Conservation (phyloP, 139 green algal species). For the Pseudopediastrum boryanum region DNA sequence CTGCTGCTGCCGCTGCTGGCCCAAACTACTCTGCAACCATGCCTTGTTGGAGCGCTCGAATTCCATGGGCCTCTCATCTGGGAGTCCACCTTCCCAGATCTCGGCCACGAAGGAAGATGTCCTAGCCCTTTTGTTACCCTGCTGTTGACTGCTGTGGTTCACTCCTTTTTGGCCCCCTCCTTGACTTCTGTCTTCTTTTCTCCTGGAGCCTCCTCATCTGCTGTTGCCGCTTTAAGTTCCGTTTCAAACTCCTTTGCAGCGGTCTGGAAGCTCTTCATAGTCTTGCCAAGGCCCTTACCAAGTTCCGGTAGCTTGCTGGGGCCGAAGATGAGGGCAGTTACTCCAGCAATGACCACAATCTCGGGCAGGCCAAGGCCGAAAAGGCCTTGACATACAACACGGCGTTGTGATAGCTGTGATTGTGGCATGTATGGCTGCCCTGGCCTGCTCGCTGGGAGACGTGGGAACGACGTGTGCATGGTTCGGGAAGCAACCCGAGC, state of each 20-base stretch:
- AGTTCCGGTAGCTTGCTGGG: slow-evolving; percentile 95
- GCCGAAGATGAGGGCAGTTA: slow-evolving; percentile 86
- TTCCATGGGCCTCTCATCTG: too few species aligned
- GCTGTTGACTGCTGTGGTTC: too few species aligned
- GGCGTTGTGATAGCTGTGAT: slow-evolving; percentile 20
- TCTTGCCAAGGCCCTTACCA: slow-evolving; percentile 92
- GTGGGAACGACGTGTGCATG: too few species aligned
- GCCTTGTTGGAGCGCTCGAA: too few species aligned
- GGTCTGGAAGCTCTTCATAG: slow-evolving; percentile 91
- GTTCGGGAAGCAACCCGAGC: too few species aligned
- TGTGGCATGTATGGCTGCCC: background rate
- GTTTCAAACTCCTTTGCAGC: slow-evolving; percentile 85
- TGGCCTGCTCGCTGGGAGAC: too few species aligned
- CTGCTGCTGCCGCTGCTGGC: too few species aligned
- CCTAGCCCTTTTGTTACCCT: too few species aligned
- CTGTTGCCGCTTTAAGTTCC: slow-evolving; percentile 64
- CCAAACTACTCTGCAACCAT: too few species aligned
- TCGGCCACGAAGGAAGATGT: too few species aligned
- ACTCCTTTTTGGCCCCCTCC: slow-evolving; percentile 16
- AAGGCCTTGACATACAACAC: slow-evolving; percentile 63
- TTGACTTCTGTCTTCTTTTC: slow-evolving; percentile 34
- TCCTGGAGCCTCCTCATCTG: slow-evolving; percentile 39
- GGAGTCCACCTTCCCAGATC: too few species aligned
- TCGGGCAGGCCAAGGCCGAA: slow-evolving; percentile 91
- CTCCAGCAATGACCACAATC: slow-evolving; percentile 86